Evolutionary conservation across 345 rosid genomes (phyloP).

Genomic region (Heritiera littoralis): DNA sequence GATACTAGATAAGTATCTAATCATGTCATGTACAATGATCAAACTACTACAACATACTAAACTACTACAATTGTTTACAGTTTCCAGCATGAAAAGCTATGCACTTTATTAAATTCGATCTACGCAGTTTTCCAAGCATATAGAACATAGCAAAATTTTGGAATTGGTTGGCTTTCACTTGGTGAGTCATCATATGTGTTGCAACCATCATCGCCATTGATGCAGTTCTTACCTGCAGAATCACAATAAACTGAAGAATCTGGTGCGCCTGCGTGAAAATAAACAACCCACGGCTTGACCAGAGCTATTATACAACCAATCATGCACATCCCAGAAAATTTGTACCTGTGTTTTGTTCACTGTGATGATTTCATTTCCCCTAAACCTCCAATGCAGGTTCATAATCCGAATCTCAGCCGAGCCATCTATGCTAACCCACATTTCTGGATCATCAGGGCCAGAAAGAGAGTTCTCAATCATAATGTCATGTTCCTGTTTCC

Average conservation of each 20-base stretch:
- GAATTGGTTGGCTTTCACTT: constrained; percentile 17
- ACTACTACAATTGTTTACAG: not conserved
- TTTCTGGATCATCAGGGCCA: constrained; percentile 65
- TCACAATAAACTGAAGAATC: constrained; percentile 19
- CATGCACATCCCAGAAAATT: constrained; percentile 77
- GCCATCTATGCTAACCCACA: constrained; percentile 72
- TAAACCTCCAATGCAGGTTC: constrained; percentile 73
- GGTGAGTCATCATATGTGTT: constrained; percentile 25
- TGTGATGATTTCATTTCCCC: constrained; percentile 67
- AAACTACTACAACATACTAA: not conserved
- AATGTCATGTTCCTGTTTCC: constrained; percentile 50
- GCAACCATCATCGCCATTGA: constrained; percentile 3
- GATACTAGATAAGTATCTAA: not conserved
- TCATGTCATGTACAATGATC: not conserved
- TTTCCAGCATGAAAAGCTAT: not conserved
- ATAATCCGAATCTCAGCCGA: constrained; percentile 43
- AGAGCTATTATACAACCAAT: constrained; percentile 55
- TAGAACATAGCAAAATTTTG: constrained; percentile 56
- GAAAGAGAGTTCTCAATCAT: constrained; percentile 56
- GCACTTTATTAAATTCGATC: not conserved
- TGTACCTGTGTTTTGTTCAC: constrained; percentile 42
- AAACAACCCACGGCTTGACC: constrained; percentile 54
- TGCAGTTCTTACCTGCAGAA: not conserved
- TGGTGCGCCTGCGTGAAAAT: constrained; percentile 42
- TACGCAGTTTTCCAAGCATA: constrained; percentile 57